Percentiles rank a stretch among this genome's conserved stretches.
Evolutionary conservation across 805 yeast species (phyloP).

Genomic region (Pichia cephalocereana): DNA sequence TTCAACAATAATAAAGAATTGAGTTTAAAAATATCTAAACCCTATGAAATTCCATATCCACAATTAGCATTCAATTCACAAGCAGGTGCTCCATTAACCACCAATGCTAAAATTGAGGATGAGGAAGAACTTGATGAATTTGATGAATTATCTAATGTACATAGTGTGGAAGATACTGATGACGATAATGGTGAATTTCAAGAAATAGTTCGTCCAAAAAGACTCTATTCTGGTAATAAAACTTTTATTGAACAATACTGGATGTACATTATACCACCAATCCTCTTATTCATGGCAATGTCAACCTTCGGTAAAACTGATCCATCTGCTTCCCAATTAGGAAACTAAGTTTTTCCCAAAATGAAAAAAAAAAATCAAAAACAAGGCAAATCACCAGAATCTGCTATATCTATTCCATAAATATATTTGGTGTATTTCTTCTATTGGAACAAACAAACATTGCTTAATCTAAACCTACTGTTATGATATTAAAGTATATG

Average conservation of each 20-base stretch:
- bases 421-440: not conserved
- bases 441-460: not conserved
- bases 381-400: not conserved
- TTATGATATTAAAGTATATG: no score
- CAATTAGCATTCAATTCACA: not conserved
- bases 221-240: slow-evolving; percentile 14
- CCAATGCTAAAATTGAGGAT: not conserved
- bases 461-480: not conserved
- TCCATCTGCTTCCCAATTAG: not conserved
- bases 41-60: not conserved
- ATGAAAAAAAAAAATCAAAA: not conserved
- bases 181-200: not conserved
- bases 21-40: not conserved
- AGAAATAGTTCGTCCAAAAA: slow-evolving; percentile 3
- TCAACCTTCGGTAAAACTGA: not conserved
- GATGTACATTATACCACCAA: slow-evolving; percentile 49
- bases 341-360: no score
- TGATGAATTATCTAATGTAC: no score
- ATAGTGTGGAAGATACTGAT: not conserved
- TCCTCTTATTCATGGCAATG: slow-evolving; percentile 9
- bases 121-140: no score
- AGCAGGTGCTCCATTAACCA: not conserved
- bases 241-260: slow-evolving; percentile 54
- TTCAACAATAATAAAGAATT: not conserved
- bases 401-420: no score